Percentiles rank a stretch among this genome's conserved stretches.
phyloP scores from a whole-genome alignment of 1,139 yeast genomes.

The Scheffersomyces illinoinensis region DNA sequence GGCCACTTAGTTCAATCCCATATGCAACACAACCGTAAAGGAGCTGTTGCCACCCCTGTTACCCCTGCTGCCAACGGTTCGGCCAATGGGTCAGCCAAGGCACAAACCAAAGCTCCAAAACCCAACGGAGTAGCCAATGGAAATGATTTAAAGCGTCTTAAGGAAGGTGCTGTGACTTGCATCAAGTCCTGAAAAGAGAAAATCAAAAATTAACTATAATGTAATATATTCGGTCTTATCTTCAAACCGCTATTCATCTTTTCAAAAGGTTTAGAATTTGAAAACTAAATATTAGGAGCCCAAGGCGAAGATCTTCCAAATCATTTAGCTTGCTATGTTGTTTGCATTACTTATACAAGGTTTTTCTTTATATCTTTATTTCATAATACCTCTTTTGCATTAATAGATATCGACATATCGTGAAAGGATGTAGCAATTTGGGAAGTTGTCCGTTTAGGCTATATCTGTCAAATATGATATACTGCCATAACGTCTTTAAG shows the following conservation, averaged over 20 bases:
- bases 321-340: neutral
- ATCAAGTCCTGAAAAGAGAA: conserved; percentile 32
- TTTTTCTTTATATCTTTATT: conserved; percentile 1
- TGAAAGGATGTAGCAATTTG: neutral
- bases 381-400: conserved; percentile 9
- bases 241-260: neutral
- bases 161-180: conserved; percentile 73
- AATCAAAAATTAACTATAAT: neutral
- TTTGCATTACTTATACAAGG: neutral
- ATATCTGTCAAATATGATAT: no score
- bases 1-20: conserved; percentile 98
- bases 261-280: neutral
- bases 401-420: conserved; percentile 10
- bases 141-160: conserved; percentile 52
- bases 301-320: neutral
- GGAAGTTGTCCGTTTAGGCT: neutral
- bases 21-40: conserved; percentile 90
- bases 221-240: neutral
- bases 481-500: no score
- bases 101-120: neutral
- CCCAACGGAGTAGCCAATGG: conserved; percentile 12
- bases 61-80: conserved; percentile 14
- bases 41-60: conserved; percentile 42
- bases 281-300: no score
- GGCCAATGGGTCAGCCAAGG: conserved; percentile 8